These are phyloP conservation scores for Colletotrichum sp. DNA, from an alignment of 2,329 filamentous ascomycete genomes.

Conservation along the genomic window DNA sequence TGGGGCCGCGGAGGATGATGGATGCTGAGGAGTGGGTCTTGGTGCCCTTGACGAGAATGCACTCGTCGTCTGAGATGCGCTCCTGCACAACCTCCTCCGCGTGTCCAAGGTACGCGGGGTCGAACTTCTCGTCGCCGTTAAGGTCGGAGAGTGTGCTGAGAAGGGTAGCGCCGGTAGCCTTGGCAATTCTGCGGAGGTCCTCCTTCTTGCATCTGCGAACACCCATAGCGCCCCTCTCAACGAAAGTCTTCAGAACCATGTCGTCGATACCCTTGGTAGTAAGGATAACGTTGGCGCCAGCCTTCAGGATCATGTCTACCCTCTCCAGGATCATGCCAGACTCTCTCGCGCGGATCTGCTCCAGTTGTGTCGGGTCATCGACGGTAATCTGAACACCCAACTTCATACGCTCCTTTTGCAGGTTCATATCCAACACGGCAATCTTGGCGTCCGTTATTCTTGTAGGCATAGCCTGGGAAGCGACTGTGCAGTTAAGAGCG, in stretches of 20 bases:
- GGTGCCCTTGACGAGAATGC: conserved; percentile 94
- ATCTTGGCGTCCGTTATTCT: conserved; percentile 94
- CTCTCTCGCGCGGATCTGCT: conserved; percentile 95
- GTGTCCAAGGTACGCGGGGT: conserved; percentile 84
- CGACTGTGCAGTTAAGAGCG: conserved; percentile 97
- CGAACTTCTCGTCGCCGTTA: conserved; percentile 97
- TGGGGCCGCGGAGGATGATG: conserved; percentile 92
- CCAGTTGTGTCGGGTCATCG: conserved; percentile 94
- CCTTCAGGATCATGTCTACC: conserved; percentile 96
- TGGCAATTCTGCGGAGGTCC: conserved; percentile 93
- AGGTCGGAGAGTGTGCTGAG: conserved; percentile 93
- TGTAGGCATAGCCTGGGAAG: conserved; percentile 97
- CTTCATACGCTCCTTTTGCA: conserved; percentile 99
- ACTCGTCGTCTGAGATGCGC: conserved; percentile 98
- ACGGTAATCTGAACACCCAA: conserved; percentile 97
- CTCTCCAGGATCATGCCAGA: conserved; percentile 91
- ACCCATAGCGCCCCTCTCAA: conserved; percentile 95
- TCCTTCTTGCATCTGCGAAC: conserved; percentile 98
- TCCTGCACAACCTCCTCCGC: conserved; percentile 98
- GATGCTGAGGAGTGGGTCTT: conserved; percentile 94
- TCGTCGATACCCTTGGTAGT: conserved; percentile 99
- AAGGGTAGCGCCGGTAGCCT: conserved; percentile 91
- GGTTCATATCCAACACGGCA: conserved; percentile 94
- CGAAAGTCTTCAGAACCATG: conserved; percentile 89
- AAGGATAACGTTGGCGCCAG: conserved; percentile 92